phyloP scores from a whole-genome alignment of 192 early-diverging fungal species.

The Allomyces macrogynus region DNA sequence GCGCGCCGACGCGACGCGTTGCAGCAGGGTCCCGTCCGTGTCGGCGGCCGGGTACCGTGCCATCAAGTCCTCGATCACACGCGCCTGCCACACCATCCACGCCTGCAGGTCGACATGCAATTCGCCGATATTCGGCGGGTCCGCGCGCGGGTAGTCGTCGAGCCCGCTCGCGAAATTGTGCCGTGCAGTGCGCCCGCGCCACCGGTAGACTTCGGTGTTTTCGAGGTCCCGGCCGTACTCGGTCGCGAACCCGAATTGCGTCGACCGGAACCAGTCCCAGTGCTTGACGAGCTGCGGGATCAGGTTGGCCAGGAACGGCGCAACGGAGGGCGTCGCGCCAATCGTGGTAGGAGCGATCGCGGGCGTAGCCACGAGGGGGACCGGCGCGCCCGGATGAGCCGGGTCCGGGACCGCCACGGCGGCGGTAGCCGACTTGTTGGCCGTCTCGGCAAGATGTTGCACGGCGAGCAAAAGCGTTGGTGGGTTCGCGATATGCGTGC shows the following conservation, averaged over 20 bases:
- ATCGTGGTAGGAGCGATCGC: background rate
- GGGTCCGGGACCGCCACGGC: background rate
- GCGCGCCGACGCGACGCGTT: background rate
- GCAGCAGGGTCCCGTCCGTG: slow-evolving; percentile 8
- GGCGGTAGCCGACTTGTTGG: no score
- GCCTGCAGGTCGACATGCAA: slow-evolving; percentile 58
- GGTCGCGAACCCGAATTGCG: slow-evolving; percentile 46
- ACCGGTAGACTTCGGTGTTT: slow-evolving; percentile 55
- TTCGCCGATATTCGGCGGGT: slow-evolving; percentile 46
- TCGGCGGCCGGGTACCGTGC: slow-evolving; percentile 5
- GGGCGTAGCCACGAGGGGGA: background rate
- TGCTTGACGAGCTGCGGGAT: slow-evolving; percentile 10
- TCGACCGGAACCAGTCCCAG: slow-evolving; percentile 59
- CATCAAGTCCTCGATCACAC: slow-evolving; percentile 18
- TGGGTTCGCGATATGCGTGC: slow-evolving; percentile 79
- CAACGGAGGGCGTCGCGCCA: background rate
- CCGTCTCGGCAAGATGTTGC: slow-evolving; percentile 26
- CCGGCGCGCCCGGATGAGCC: background rate
- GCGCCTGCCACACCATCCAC: slow-evolving; percentile 49
- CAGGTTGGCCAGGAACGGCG: background rate
- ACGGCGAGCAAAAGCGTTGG: slow-evolving; percentile 62
- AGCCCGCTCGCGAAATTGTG: slow-evolving; percentile 81
- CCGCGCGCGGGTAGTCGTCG: slow-evolving; percentile 81
- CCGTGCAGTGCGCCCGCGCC: slow-evolving; percentile 62
- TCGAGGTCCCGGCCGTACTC: slow-evolving; percentile 19